These are phyloP conservation scores for Chlorella sp. DNA, from an alignment of 139 green algal genomes.

Conservation along the genomic window DNA sequence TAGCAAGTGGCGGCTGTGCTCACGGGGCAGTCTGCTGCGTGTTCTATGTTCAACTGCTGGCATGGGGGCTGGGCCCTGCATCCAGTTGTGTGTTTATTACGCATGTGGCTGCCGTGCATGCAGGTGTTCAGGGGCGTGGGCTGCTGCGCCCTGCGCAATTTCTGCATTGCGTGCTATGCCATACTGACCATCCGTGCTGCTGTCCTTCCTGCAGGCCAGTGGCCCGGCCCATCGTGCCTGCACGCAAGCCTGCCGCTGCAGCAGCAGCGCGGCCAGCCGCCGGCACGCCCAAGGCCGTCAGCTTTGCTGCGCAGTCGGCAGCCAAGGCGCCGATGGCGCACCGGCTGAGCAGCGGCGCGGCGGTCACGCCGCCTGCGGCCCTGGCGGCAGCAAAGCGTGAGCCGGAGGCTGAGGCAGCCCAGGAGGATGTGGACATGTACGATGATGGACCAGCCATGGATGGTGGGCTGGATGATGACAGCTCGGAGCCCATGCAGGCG, in stretches of 20 bases:
- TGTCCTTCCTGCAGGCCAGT: neutral
- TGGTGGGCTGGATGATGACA: neutral
- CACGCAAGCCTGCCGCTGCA: neutral
- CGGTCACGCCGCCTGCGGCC: neutral
- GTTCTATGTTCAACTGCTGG: too few species aligned
- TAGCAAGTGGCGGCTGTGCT: too few species aligned
- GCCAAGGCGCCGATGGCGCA: neutral
- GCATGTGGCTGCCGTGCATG: too few species aligned
- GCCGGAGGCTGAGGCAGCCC: neutral
- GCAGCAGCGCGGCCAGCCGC: neutral
- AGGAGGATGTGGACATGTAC: conserved; percentile 4
- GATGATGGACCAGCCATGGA: neutral
- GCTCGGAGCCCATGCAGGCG: neutral
- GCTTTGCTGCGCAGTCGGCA: conserved; percentile 30
- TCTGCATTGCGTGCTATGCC: too few species aligned
- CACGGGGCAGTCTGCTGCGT: too few species aligned
- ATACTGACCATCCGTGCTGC: too few species aligned
- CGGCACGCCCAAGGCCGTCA: conserved; percentile 30
- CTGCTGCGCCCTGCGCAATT: too few species aligned
- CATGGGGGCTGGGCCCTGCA: too few species aligned
- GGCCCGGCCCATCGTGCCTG: neutral
- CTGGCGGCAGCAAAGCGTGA: neutral
- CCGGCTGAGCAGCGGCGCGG: conserved; percentile 9
- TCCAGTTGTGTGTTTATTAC: too few species aligned
- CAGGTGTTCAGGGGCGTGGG: neutral